phyloP scores from a whole-genome alignment of 495 filamentous ascomycete genomes.

The Terfezia boudieri region DNA sequence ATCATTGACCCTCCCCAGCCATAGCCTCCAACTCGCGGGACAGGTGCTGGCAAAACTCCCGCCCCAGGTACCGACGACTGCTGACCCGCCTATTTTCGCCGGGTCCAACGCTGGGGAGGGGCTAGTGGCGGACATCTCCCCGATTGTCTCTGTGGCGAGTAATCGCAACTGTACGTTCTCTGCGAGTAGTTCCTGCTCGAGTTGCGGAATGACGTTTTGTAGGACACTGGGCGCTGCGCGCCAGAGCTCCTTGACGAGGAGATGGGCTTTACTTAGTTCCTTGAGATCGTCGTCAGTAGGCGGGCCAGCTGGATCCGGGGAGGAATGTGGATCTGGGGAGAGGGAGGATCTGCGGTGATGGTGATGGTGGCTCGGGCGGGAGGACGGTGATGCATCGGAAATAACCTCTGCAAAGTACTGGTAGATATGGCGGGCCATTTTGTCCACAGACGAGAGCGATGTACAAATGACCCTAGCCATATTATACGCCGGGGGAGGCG shows the following conservation, averaged over 20 bases:
- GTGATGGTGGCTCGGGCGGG: constrained; percentile 3
- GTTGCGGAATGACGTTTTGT: constrained; percentile 77
- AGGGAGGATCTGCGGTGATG: constrained; percentile 9
- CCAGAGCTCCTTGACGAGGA: constrained; percentile 80
- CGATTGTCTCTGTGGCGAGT: constrained; percentile 77
- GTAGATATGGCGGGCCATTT: constrained; percentile 80
- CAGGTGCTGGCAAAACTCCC: constrained; percentile 10
- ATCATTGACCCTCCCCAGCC: constrained; percentile 56
- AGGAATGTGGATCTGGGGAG: constrained; percentile 26
- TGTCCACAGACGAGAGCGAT: constrained; percentile 42
- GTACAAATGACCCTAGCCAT: constrained; percentile 93
- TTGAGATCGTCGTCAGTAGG: constrained; percentile 64
- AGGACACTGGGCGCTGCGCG: constrained; percentile 71
- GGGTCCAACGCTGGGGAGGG: too few relatives aligned
- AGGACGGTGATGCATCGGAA: constrained; percentile 48
- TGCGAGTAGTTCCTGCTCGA: constrained; percentile 77
- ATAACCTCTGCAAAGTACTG: constrained; percentile 97
- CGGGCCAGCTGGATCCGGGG: constrained; percentile 32
- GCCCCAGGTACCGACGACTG: too few relatives aligned
- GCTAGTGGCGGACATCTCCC: constrained; percentile 40
- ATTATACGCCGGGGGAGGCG: constrained; percentile 57
- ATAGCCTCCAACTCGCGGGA: constrained; percentile 17
- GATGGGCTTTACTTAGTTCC: constrained; percentile 74
- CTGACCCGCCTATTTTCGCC: too few relatives aligned
- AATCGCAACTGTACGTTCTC: constrained; percentile 72